phyloP scores from a whole-genome alignment of 2,329 filamentous ascomycete genomes.

The Chalaropsis ovoidea region DNA sequence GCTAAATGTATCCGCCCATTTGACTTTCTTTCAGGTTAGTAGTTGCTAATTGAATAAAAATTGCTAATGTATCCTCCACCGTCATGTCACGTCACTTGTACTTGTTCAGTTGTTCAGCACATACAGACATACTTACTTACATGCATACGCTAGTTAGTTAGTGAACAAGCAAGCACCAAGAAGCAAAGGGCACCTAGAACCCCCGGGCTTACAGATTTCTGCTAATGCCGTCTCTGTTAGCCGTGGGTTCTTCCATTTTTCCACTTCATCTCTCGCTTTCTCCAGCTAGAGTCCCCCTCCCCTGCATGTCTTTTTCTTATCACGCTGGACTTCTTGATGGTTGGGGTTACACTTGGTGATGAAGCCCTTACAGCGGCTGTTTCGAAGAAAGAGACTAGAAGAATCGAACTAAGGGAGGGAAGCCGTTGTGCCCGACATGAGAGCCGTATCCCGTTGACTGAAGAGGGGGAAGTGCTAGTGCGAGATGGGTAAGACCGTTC shows the following conservation, averaged over 20 bases:
- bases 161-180: background rate
- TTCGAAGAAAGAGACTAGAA: constrained; percentile 8
- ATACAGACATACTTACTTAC: too few species aligned
- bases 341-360: background rate
- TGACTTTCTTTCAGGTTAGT: background rate
- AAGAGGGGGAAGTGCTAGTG: background rate
- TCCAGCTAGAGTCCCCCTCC: background rate
- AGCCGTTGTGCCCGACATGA: background rate
- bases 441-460: background rate
- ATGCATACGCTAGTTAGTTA: background rate
- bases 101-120: too few species aligned
- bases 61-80: background rate
- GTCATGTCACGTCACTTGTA: background rate
- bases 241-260: background rate
- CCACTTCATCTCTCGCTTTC: background rate
- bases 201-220: background rate
- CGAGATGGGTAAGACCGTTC: background rate
- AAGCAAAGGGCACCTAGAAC: constrained; percentile 1
- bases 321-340: background rate
- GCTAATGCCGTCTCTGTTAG: background rate
- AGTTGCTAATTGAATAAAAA: background rate
- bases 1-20: background rate
- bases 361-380: background rate
- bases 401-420: background rate
- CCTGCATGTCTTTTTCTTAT: background rate